Evolutionary conservation across 352 stramenopile species (phyloP).

Genomic region (Nannochloropsis limnetica): DNA sequence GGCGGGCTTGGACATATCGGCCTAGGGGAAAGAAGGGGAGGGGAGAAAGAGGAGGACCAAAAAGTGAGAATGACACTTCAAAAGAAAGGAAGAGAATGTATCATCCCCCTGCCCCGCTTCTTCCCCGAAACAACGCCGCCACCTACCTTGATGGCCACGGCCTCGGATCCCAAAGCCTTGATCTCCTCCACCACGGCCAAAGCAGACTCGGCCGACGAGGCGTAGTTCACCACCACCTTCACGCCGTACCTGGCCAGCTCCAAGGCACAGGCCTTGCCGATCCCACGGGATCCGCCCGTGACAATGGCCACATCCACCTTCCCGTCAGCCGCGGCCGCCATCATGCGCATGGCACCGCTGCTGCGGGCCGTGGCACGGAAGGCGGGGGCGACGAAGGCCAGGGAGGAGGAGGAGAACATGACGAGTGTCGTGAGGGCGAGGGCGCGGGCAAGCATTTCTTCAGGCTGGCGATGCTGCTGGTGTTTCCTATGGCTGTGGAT

Average conservation of each 20-base stretch:
- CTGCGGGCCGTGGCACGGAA: conserved; percentile 13
- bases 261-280: conserved; percentile 66
- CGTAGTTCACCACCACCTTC: conserved; percentile 68
- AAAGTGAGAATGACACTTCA: neutral
- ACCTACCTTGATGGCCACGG: conserved; percentile 43
- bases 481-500: too few relatives aligned
- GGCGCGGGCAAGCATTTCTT: conserved; percentile 31
- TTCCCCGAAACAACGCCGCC: neutral
- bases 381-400: neutral
- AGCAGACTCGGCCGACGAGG: conserved; percentile 58
- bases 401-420: neutral
- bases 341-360: conserved; percentile 9
- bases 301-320: conserved; percentile 47
- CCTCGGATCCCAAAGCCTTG: conserved; percentile 52
- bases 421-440: neutral
- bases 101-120: neutral
- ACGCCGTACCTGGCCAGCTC: conserved; percentile 59
- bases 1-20: conserved; percentile 40
- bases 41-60: neutral
- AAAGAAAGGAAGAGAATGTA: too few relatives aligned
- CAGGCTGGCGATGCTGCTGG: too few relatives aligned
- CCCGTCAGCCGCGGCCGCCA: neutral
- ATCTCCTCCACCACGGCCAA: conserved; percentile 61
- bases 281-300: conserved; percentile 49
- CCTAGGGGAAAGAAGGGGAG: neutral